Evolutionary conservation across 306 rosid species (phyloP).

Genomic region (Crotalaria pallida): DNA sequence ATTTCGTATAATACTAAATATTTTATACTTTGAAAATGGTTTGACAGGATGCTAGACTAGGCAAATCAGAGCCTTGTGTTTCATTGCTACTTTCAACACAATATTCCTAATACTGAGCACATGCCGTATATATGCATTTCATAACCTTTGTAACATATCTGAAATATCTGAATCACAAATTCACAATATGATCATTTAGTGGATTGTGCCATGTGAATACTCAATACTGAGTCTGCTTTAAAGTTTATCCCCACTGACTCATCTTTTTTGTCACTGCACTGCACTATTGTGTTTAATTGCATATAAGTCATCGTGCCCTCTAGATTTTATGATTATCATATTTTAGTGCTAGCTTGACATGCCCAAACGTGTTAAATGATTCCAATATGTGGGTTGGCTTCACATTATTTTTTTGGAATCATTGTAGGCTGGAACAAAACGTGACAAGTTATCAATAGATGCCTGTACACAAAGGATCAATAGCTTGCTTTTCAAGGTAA

Average conservation of each 20-base stretch:
- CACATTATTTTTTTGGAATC: too few relatives aligned
- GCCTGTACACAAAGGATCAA: conserved; percentile 56
- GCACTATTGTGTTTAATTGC: background rate
- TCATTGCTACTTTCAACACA: background rate
- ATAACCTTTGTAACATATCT: background rate
- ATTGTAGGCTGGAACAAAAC: conserved; percentile 69
- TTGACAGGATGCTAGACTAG: background rate
- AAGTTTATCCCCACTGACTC: background rate
- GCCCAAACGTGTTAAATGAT: too few relatives aligned
- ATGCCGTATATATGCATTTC: background rate
- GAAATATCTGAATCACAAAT: background rate
- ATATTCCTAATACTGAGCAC: background rate
- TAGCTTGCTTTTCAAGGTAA: conserved; percentile 66
- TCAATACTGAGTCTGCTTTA: background rate
- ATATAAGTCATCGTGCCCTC: background rate
- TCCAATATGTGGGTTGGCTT: background rate
- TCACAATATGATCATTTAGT: background rate
- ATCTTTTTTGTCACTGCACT: background rate
- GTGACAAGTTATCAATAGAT: conserved; percentile 62
- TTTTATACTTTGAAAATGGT: background rate
- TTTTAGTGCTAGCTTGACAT: background rate
- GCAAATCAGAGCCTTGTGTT: background rate
- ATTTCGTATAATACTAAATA: background rate
- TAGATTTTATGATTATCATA: background rate
- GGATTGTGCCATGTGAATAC: background rate